Percentiles rank a stretch among this genome's conserved stretches.
Evolutionary conservation across 768 basidiomycete genomes (phyloP).

Genomic region (Strobilomyces dryophilus): DNA sequence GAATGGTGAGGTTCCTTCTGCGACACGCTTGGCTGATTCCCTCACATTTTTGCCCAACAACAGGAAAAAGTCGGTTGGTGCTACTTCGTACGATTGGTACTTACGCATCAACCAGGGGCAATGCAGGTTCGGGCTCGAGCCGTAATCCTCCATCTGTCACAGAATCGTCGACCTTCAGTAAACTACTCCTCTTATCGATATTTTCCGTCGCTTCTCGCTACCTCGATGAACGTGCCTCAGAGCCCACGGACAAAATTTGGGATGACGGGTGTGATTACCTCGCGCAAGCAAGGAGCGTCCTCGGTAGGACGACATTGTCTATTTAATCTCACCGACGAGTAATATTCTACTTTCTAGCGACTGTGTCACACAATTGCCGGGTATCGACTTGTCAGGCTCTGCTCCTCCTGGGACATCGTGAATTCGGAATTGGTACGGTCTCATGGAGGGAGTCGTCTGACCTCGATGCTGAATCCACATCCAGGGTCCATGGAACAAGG

Average conservation of each 20-base stretch:
- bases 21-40: neutral
- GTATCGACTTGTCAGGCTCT: conserved; percentile 79
- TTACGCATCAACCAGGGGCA: conserved; percentile 29
- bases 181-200: conserved; percentile 71
- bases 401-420: conserved; percentile 74
- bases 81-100: neutral
- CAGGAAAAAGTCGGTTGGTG: conserved; percentile 28
- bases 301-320: conserved; percentile 44
- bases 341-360: conserved; percentile 37
- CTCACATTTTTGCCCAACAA: neutral
- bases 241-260: conserved; percentile 58
- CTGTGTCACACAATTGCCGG: conserved; percentile 62
- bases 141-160: conserved; percentile 18
- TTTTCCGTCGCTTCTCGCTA: conserved; percentile 81
- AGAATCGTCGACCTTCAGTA: conserved; percentile 57
- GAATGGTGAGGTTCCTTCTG: conserved; percentile 37
- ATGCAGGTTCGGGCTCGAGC: conserved; percentile 29
- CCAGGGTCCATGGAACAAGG: conserved; percentile 71
- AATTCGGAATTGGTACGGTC: conserved; percentile 73
- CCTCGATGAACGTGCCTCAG: conserved; percentile 43
- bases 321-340: neutral
- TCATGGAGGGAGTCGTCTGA: neutral
- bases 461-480: conserved; percentile 9
- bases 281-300: conserved; percentile 53
- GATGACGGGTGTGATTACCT: conserved; percentile 66